Base-by-base conservation (phyloP, 2,329 filamentous ascomycete species). In the Amphichorda felina region DNA sequence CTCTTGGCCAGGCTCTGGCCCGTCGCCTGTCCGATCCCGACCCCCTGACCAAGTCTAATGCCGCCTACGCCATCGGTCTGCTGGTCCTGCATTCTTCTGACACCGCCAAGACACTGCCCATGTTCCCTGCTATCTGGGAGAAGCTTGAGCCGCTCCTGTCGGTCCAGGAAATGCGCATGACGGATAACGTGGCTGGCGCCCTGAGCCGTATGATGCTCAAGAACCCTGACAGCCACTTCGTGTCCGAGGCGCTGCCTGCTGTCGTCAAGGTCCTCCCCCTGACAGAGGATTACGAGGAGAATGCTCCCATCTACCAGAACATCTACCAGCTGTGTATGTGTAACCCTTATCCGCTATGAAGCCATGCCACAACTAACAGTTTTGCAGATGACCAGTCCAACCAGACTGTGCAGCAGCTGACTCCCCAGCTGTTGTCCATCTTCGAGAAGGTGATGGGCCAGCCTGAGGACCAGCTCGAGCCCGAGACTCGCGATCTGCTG, bases 261-360 rank as follows among this genome's bases (percentile, higher is more conserved):
- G 63, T 96, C 19, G 72, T 93, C 38, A 72, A 74, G 41, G 72
- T 88, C 19, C 72, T 96, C 26, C 91, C 91, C 8, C 69, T 96
- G 42, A 84, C 83, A 58, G 88, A 94, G 54, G 91, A 96, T 57
- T 96, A 75, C 49, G 87, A 95, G 60, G 91, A 96, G 73, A 96
- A 98, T 62, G 84, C 85, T 50, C 87, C 91, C 8, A 79, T 96
- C 40, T 98, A 82, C 63, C 74, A 82, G 56, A 93, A 88, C 75
- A 80, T 98, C 50, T 80, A 84, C 58, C 79, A 82, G 59, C 72
- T 96, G 44, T 95, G 76, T 82, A 68, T 66, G 77, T 72, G 24
- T 17, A 10, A 24, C 18, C 3, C 19, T 25, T 10, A 18, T 7
- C 16, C 4, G 10, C 21, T 24, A 24, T 10, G 21, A 24, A n/a